Base-by-base conservation (phyloP, 2,329 filamentous ascomycete genomes). In the Mycosphaerella sp. region DNA sequence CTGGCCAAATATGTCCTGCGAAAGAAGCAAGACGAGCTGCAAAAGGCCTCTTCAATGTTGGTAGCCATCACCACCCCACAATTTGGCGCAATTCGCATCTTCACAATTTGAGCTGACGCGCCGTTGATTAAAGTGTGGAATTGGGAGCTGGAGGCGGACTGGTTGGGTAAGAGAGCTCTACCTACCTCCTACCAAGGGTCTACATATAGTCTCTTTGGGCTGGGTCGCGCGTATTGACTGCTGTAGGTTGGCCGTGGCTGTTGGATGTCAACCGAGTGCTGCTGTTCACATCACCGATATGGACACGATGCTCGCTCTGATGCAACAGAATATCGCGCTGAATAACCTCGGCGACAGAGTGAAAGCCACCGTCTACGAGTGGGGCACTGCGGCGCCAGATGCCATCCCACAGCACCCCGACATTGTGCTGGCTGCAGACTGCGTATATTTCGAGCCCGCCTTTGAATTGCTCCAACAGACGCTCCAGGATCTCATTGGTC, bases 361-460 rank as follows among this genome's bases (percentile, higher is more conserved):
- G 45, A 76, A 78, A 60, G 81, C 89, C 12, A 74, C 81, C 51
- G 76, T 95, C 26, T 79, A 96, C 61, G 87, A 96, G 69, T 96
- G 92, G 92, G 79, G 78, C 14, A 66, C 72, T 32, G 65, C 74
- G 12, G 66, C 69, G 32, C 68, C 73, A 56, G 51, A 71, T 54
- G 50, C 63, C 53, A 58, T 75, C 48, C 76, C 77, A 62, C 80
- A 80, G 58, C 89, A 90, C 14, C 59, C 64, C 39, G 83, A 91
- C 64, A 77, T 95, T 52, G 84, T 98, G 53, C 79, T 97, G n/a
- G 93, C 93, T 3, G 92, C 91, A 40, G 93, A 97, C 71, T 97
- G 92, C 72, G 90, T 95, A 46, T 98, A 97, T 75, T 95, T 95
- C 70, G 93, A 97, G 72, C 90, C 92, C 2, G 89, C 93, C 1